Evolutionary conservation across 306 rosid genomes (phyloP), one percentile per base, ranked within the genome.

Genomic region (Canavalia ensiformis): DNA sequence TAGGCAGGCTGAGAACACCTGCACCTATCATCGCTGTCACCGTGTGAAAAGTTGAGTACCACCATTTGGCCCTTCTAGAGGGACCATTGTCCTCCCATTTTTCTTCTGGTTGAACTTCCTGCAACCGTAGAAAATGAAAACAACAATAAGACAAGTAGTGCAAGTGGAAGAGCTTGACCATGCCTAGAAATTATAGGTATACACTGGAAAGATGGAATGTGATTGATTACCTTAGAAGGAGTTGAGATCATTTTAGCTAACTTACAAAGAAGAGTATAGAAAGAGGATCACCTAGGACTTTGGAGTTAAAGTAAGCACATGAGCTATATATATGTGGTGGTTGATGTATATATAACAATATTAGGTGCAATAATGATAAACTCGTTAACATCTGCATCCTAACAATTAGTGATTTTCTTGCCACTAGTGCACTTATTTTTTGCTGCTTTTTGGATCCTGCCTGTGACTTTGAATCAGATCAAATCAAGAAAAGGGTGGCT

Each of bases 11-110:
- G 69, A 93, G 95, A 75, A 93, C 99, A 51, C 97, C 97, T 3
- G 97, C 99, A 11, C 99, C 99, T 11, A 93, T 90, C 97, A 93
- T 95, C 81, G 97, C 97, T 1, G 97, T 93, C 84, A 93, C 99
- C 0, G 87, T 77, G 86, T 95, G 99, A 76, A 95, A 93, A 76
- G 99, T 95, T 33, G 97, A 88, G 92, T 95, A 90, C 97, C 97
- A 92, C 99, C 99, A 95, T 88, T 92, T 95, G 62, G 97, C 97
- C 6, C 66, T 62, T 68, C 97, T 91, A 39, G 87, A 34, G 11
- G 90, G 72, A 54, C 86, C 91, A 10, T 85, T 90, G 28, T 78
- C 92, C 58, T 59, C 80, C 87, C 94, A 89, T 91, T 91, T 89
- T 47, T 44, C 67, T 47, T 81, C 84, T 57, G 90, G 57, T 47